Percentiles rank a stretch among this genome's conserved stretches.
phyloP scores from a whole-genome alignment of 108 stramenopile species.

The Cyclotella atomus region DNA sequence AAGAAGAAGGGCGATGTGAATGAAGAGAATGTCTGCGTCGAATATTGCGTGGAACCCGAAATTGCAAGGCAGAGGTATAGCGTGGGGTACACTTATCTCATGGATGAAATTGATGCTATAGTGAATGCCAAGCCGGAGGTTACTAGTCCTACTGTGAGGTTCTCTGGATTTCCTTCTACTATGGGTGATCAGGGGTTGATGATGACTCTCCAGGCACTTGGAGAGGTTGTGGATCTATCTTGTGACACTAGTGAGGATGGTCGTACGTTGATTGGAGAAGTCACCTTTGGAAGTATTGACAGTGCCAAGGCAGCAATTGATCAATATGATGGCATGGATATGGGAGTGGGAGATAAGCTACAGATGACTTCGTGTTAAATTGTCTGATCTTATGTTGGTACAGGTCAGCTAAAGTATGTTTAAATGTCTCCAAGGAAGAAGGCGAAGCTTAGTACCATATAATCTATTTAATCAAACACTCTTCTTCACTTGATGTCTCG shows the following conservation, averaged over 20 bases:
- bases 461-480: no score
- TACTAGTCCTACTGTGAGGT: conserved; percentile 66
- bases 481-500: no score
- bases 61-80: conserved; percentile 65
- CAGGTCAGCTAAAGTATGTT: not conserved
- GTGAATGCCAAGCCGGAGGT: conserved; percentile 76
- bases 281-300: conserved; percentile 83
- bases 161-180: conserved; percentile 86
- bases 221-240: conserved; percentile 70
- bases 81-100: conserved; percentile 55
- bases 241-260: conserved; percentile 68
- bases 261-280: conserved; percentile 73
- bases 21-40: conserved; percentile 76
- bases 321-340: conserved; percentile 91
- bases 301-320: conserved; percentile 81
- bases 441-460: no score
- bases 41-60: conserved; percentile 75
- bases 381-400: conserved; percentile 28
- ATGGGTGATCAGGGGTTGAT: conserved; percentile 81
- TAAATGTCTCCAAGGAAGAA: no score
- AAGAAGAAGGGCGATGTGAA: conserved; percentile 79
- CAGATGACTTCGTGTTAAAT: conserved; percentile 69
- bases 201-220: conserved; percentile 88
- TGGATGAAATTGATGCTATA: conserved; percentile 63
- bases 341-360: conserved; percentile 83